A percentile compares a stretch with the other conserved stretches of the same genome.
phyloP scores from a whole-genome alignment of 106 monocot genomes.

The Gastrodia elata region DNA sequence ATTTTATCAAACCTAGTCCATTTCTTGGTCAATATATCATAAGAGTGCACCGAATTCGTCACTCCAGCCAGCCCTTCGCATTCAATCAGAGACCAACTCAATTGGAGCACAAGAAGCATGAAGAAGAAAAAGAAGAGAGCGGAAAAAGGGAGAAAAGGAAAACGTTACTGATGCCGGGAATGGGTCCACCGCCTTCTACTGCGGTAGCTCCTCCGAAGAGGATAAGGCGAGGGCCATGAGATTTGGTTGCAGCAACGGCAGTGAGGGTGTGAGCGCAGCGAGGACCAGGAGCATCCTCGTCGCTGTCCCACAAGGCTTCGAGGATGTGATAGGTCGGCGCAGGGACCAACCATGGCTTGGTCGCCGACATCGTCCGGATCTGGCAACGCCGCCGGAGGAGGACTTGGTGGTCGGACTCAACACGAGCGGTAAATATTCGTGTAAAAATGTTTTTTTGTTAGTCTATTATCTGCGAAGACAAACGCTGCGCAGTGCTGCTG shows the following conservation, averaged over 20 bases:
- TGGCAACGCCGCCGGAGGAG: neutral
- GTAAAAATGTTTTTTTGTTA: neutral
- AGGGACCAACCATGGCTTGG: slow-evolving; percentile 75
- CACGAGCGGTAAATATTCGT: neutral
- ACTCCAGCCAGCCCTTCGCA: slow-evolving; percentile 80
- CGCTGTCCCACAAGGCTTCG: slow-evolving; percentile 61
- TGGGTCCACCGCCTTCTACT: slow-evolving; percentile 69
- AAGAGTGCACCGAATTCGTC: slow-evolving; percentile 83
- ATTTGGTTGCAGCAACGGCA: slow-evolving; percentile 70
- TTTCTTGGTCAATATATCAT: slow-evolving; percentile 57
- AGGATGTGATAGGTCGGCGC: slow-evolving; percentile 52
- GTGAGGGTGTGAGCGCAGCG: slow-evolving; percentile 90
- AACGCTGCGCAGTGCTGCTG: too few relatives aligned
- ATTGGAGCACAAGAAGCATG: neutral
- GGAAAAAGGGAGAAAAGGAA: neutral
- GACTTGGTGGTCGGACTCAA: neutral
- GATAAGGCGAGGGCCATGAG: slow-evolving; percentile 85
- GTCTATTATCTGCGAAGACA: too few relatives aligned
- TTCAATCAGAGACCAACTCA: neutral
- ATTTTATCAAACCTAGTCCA: slow-evolving; percentile 57
- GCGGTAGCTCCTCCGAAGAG: slow-evolving; percentile 97
- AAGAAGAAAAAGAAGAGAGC: neutral
- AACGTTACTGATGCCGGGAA: slow-evolving; percentile 61
- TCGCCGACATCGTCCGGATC: neutral
- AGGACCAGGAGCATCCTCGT: slow-evolving; percentile 73